A percentile compares a stretch with the other conserved stretches of the same genome.
These are phyloP conservation scores for Schwanniomyces vanrijiae DNA, from an alignment of 805 yeast genomes.

Conservation along the genomic window DNA sequence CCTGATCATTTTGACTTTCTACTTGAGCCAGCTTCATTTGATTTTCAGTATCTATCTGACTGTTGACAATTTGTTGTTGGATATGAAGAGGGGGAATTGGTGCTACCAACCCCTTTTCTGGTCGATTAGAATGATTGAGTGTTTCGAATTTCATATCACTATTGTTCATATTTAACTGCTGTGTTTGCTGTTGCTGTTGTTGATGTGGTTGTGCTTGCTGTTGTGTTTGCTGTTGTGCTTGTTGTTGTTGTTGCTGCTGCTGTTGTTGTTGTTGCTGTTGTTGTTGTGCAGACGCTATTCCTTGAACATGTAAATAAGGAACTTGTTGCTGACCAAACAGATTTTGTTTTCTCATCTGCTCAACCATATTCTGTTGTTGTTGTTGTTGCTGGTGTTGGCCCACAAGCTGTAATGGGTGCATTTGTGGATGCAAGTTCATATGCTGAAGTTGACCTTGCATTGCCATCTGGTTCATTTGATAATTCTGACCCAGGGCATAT, in stretches of 20 bases:
- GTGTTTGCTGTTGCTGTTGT: slow-evolving; percentile 7
- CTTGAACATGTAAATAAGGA: neutral
- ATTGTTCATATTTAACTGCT: slow-evolving; percentile 4
- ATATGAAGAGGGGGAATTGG: slow-evolving; percentile 46
- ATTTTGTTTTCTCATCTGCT: slow-evolving; percentile 4
- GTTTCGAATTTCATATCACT: neutral
- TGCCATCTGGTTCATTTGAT: slow-evolving; percentile 4
- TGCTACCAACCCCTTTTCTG: slow-evolving; percentile 19
- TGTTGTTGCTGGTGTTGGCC: slow-evolving; percentile 10
- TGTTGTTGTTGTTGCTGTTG: slow-evolving; percentile 4
- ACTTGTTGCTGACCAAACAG: neutral
- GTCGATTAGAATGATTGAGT: neutral
- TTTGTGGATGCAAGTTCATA: slow-evolving; percentile 7
- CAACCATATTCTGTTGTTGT: slow-evolving; percentile 8
- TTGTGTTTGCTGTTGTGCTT: slow-evolving; percentile 9
- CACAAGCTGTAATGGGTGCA: slow-evolving; percentile 7
- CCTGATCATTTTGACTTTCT: slow-evolving; percentile 18
- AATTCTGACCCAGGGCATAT: slow-evolving; percentile 7
- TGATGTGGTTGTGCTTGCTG: slow-evolving; percentile 9
- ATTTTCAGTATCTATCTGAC: slow-evolving; percentile 2
- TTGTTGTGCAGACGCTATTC: neutral
- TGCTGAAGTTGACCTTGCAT: slow-evolving; percentile 3
- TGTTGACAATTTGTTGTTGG: slow-evolving; percentile 38
- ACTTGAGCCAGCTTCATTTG: neutral
- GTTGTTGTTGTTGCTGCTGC: slow-evolving; percentile 4